phyloP scores from a whole-genome alignment of 441 rosid species.

The Corymbia citriodora region DNA sequence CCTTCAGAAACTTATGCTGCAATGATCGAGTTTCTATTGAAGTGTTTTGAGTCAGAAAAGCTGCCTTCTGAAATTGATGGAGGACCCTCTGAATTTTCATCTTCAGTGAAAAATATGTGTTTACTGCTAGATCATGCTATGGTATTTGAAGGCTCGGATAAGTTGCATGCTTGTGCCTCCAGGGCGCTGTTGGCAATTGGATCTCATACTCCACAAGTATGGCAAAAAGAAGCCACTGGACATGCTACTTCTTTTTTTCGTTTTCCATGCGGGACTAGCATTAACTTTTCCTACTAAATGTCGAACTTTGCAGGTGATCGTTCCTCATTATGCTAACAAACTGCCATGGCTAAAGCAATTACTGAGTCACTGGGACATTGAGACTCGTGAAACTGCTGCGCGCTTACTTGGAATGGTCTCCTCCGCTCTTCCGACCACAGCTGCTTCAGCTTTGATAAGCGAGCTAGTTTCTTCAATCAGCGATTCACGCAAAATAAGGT shows the following conservation, averaged over 20 bases:
- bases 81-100: constrained; percentile 49
- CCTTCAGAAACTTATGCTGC: constrained; percentile 60
- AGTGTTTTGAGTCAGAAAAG: constrained; percentile 81
- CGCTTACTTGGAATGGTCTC: constrained; percentile 92
- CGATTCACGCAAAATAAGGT: constrained; percentile 59
- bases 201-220: constrained; percentile 77
- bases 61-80: constrained; percentile 41
- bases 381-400: constrained; percentile 84
- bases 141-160: constrained; percentile 70
- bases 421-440: constrained; percentile 49
- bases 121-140: constrained; percentile 79
- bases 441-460: constrained; percentile 49
- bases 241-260: neutral
- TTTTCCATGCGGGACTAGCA: neutral
- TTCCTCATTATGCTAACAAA: constrained; percentile 57
- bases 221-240: neutral
- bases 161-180: constrained; percentile 79
- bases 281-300: constrained; percentile 4
- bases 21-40: constrained; percentile 70
- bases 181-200: constrained; percentile 71
- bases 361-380: constrained; percentile 64
- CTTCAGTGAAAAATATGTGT: constrained; percentile 64
- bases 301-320: constrained; percentile 49
- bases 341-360: constrained; percentile 83
- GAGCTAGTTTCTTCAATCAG: constrained; percentile 53